Evolutionary conservation across 108 stramenopile species (phyloP).

Genomic region (Pseudonitzschia pungens): DNA sequence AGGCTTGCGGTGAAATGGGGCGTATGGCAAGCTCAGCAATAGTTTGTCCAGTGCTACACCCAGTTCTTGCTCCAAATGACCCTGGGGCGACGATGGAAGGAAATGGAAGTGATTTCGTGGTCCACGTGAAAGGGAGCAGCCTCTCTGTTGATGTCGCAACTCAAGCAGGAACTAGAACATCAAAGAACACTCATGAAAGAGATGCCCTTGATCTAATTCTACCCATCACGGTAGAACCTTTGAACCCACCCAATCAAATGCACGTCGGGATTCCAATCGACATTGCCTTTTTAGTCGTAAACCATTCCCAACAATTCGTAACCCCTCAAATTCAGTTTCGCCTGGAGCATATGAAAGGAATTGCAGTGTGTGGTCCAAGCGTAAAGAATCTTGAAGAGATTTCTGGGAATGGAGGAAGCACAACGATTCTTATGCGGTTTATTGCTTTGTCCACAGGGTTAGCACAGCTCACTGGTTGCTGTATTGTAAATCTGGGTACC

Average conservation of each 20-base stretch:
- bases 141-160: slow-evolving; percentile 81
- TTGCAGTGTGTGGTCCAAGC: slow-evolving; percentile 70
- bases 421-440: slow-evolving; percentile 46
- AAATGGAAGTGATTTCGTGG: slow-evolving; percentile 43
- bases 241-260: slow-evolving; percentile 69
- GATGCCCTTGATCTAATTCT: slow-evolving; percentile 45
- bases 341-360: slow-evolving; percentile 65
- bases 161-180: slow-evolving; percentile 50
- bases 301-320: slow-evolving; percentile 67
- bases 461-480: slow-evolving; percentile 65
- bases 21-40: slow-evolving; percentile 48
- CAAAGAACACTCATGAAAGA: not conserved
- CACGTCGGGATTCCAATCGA: slow-evolving; percentile 44
- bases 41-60: slow-evolving; percentile 45
- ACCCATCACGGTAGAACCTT: slow-evolving; percentile 82
- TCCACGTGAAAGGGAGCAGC: slow-evolving; percentile 55
- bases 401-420: slow-evolving; percentile 61
- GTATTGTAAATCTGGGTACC: slow-evolving; percentile 62
- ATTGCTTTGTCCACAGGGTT: slow-evolving; percentile 66
- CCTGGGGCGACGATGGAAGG: slow-evolving; percentile 19
- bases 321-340: slow-evolving; percentile 77
- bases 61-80: slow-evolving; percentile 30
- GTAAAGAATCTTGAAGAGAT: slow-evolving; percentile 60
- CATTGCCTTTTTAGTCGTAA: slow-evolving; percentile 68
- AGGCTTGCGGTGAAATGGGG: slow-evolving; percentile 82